A percentile compares a stretch with the other conserved stretches of the same genome.
Evolutionary conservation across 2,329 filamentous ascomycete genomes (phyloP).

Genomic region (Aspergillus clavatus): DNA sequence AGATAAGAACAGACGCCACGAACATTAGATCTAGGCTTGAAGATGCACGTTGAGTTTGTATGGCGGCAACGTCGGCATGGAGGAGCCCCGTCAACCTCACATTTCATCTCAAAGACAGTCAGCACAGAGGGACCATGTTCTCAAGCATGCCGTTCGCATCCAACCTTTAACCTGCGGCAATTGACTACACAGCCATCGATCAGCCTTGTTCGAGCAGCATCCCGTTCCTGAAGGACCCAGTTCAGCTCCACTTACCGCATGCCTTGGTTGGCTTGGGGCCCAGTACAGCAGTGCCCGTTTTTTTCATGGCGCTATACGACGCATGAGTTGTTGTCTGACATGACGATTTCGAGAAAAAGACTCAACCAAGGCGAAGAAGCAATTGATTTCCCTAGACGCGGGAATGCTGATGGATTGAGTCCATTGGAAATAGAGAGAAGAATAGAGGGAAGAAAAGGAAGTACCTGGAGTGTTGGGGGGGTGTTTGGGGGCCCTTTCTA

Average conservation of each 20-base stretch:
- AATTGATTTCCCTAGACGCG: neutral
- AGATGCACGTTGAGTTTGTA: conserved; percentile 20
- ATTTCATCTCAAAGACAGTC: conserved; percentile 24
- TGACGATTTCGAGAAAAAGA: neutral
- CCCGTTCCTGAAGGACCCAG: neutral
- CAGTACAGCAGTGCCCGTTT: conserved; percentile 12
- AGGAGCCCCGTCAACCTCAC: conserved; percentile 24
- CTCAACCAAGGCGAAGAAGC: neutral
- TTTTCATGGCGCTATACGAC: conserved; percentile 17
- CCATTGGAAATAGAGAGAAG: neutral
- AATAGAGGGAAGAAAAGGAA: neutral
- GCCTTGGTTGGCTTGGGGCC: conserved; percentile 31
- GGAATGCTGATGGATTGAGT: neutral
- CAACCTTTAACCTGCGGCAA: conserved; percentile 27
- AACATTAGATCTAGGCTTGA: conserved; percentile 30
- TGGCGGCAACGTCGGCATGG: conserved; percentile 27
- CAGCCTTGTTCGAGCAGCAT: neutral
- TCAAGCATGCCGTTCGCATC: neutral
- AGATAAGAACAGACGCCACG: conserved; percentile 1
- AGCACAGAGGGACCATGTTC: conserved; percentile 1
- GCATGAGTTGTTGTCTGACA: neutral
- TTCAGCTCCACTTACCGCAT: conserved; percentile 20
- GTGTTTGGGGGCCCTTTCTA: neutral
- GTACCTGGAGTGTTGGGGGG: neutral
- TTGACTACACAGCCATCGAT: conserved; percentile 22